A percentile compares a stretch with the other conserved stretches of the same genome.
Evolutionary conservation across 177 flowering plant genomes (phyloP).

Genomic region (Vitis hybrid): DNA sequence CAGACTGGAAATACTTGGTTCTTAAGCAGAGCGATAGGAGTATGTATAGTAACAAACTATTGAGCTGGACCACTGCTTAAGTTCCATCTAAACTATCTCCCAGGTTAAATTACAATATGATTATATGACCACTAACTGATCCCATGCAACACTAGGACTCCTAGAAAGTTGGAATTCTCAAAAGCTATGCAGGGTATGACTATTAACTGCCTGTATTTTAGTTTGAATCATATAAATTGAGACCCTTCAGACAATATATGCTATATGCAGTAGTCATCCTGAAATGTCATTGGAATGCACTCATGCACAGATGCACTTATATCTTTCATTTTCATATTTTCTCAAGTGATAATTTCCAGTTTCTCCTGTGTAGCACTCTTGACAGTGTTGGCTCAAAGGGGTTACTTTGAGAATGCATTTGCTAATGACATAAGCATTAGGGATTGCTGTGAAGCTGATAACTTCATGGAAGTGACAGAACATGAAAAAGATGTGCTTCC

Average conservation of each 20-base stretch:
- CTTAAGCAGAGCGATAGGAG: neutral
- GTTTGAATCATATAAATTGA: neutral
- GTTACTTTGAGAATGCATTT: constrained; percentile 41
- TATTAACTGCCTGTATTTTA: neutral
- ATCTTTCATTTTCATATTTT: constrained; percentile 4
- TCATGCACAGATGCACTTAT: no score
- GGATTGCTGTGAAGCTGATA: constrained; percentile 40
- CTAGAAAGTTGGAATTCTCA: neutral
- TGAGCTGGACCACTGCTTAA: neutral
- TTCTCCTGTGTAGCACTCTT: constrained; percentile 56
- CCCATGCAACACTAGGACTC: neutral
- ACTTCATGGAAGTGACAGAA: constrained; percentile 42
- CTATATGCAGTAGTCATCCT: neutral
- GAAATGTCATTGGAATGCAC: neutral
- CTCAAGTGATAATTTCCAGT: constrained; percentile 5
- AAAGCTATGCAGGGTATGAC: neutral
- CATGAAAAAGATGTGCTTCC: constrained; percentile 28
- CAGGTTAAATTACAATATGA: neutral
- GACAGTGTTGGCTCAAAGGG: constrained; percentile 61
- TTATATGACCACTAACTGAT: neutral
- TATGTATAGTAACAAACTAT: neutral
- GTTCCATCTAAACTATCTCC: neutral
- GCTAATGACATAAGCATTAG: constrained; percentile 23
- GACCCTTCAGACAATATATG: neutral
- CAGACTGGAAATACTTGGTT: no score